Evolutionary conservation across 371 early-diverging fungal species (phyloP).

Genomic region (Gilbertella persicaria): DNA sequence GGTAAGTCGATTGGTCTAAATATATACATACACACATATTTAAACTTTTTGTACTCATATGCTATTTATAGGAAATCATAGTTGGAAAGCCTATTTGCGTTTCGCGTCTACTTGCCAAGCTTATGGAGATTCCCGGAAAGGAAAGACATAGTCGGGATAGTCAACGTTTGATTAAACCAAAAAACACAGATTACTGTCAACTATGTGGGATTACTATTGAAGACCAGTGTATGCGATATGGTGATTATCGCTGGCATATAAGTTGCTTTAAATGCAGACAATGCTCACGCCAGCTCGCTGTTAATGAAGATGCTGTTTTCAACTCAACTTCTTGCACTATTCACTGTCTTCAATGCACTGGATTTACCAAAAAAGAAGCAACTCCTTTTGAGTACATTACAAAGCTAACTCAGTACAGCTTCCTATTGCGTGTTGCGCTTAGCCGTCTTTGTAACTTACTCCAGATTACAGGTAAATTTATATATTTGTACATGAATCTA

Average conservation of each 20-base stretch:
- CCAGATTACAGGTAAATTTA: conserved; percentile 59
- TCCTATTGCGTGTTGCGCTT: conserved; percentile 82
- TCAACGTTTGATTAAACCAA: conserved; percentile 47
- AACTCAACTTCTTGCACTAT: conserved; percentile 42
- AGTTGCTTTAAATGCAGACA: conserved; percentile 75
- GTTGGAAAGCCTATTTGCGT: conserved; percentile 49
- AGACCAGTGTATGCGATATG: conserved; percentile 80
- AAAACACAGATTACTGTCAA: conserved; percentile 79
- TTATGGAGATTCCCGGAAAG: conserved; percentile 63
- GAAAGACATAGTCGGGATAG: conserved; percentile 49
- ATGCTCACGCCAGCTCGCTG: conserved; percentile 56
- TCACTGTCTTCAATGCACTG: conserved; percentile 49
- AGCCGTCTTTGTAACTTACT: conserved; percentile 78
- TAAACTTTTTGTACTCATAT: not conserved
- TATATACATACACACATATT: too few relatives aligned
- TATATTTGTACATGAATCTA: not conserved
- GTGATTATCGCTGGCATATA: conserved; percentile 78
- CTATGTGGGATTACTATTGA: conserved; percentile 80
- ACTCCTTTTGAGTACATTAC: conserved; percentile 58
- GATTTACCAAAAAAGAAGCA: conserved; percentile 4
- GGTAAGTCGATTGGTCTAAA: conserved; percentile 13
- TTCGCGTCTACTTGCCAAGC: conserved; percentile 58
- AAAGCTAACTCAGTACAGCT: conserved; percentile 86
- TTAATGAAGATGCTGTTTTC: conserved; percentile 44
- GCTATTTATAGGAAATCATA: conserved; percentile 32